Base-by-base conservation (phyloP, 2,329 filamentous ascomycete genomes). In the Alternaria arbusti region DNA sequence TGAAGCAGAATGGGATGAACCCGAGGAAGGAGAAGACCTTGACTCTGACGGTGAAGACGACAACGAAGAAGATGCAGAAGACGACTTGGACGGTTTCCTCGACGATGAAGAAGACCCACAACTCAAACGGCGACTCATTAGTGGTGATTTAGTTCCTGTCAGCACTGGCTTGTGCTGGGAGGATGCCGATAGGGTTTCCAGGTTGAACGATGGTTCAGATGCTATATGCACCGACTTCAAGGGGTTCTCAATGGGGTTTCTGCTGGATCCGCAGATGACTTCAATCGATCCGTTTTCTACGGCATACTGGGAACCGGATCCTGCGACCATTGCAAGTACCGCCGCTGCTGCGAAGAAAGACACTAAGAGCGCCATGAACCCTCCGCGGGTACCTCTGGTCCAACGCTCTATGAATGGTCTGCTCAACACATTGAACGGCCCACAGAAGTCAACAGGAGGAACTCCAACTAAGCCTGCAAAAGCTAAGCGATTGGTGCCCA, bases 101-200 rank as follows among this genome's bases (percentile, higher is more conserved):
- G 94, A 97, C 70, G 92, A 92, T 6, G 92, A 96, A 57, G 92
- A 96, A 79, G 74, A 86, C 82, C 63, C 82, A 80, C 76, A 83
- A 80, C 67, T 84, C 78, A 86, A 87, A 83, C 82, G 87, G 77
- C 79, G 90, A 81, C 79, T 86, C 7, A 82, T 87, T 72, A 87
- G 83, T 30, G 88, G 89, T 28, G 89, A 92, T 68, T 85, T 96
- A 73, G 88, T 94, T 74, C 93, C 94, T 0, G 84, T 91, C 45
- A 91, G 87, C 75, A 93, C 89, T 4, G 96, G 95, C 0, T 82
- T 98, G 10, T 96, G 91, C 76, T 99, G 94, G 87, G 92, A 97
- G 74, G 86, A 91, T 74, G 78, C 77, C 10, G 59, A 67, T 13
- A 76, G 77, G 7, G 71, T 79, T 3, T 61, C 79, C 82, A 65